These are phyloP conservation scores for Boletus hoseneyae DNA, from an alignment of 1,284 basidiomycete genomes.

Conservation along the genomic window DNA sequence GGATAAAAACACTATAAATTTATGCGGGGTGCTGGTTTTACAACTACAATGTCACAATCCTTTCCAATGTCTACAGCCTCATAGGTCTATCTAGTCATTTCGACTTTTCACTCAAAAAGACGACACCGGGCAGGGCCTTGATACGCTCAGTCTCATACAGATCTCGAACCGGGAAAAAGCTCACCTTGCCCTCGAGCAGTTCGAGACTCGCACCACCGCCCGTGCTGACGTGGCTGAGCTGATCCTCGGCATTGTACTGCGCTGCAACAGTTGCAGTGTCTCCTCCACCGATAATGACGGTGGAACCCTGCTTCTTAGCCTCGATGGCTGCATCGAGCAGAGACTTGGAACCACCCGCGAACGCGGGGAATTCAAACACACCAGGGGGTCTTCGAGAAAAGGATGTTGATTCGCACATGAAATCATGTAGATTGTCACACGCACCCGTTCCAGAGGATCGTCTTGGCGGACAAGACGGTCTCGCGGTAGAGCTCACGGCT, in stretches of 20 bases:
- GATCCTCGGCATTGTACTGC: constrained; percentile 78
- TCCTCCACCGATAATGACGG: constrained; percentile 93
- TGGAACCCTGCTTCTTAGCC: constrained; percentile 83
- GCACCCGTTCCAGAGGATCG: constrained; percentile 97
- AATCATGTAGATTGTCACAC: background rate
- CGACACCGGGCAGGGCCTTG: constrained; percentile 27
- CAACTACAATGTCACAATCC: constrained; percentile 10
- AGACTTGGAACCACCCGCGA: constrained; percentile 82
- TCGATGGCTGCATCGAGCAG: constrained; percentile 88
- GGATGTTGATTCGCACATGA: background rate
- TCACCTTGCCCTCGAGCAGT: constrained; percentile 93
- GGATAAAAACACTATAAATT: constrained; percentile 22
- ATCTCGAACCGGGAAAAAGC: background rate
- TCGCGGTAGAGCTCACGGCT: constrained; percentile 77
- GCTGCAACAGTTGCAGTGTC: constrained; percentile 92
- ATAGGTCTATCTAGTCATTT: constrained; percentile 11
- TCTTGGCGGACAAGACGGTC: constrained; percentile 88
- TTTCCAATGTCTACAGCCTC: constrained; percentile 8
- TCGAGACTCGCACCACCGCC: constrained; percentile 96
- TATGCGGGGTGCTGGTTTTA: constrained; percentile 7
- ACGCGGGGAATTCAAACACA: constrained; percentile 95
- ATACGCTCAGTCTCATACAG: constrained; percentile 9
- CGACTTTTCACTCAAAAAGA: constrained; percentile 28
- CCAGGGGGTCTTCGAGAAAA: constrained; percentile 73
- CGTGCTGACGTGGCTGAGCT: constrained; percentile 94